A percentile compares a stretch with the other conserved stretches of the same genome.
phyloP scores from a whole-genome alignment of 306 rosid species.

The Castanea crenata region DNA sequence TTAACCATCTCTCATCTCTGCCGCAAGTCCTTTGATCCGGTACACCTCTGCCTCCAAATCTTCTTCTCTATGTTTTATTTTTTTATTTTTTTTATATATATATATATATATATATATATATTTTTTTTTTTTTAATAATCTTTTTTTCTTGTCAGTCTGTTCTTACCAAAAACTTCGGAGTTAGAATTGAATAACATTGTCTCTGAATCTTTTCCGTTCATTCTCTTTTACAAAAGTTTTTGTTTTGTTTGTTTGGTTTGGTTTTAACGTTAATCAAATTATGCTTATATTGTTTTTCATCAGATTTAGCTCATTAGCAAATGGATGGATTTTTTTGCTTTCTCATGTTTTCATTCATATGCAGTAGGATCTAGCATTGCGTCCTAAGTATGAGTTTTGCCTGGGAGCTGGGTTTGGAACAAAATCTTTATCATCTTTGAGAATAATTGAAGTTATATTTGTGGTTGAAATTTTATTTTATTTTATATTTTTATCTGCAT shows the following conservation, averaged over 20 bases:
- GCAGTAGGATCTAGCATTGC: background rate
- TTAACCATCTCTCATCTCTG: constrained; percentile 22
- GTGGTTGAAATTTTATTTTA: background rate
- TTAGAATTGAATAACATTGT: background rate
- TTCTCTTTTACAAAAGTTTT: constrained; percentile 1
- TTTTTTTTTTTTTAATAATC: too few species aligned
- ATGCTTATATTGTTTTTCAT: background rate
- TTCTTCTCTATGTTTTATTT: constrained; percentile 2
- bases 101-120: too few species aligned
- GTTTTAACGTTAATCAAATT: background rate
- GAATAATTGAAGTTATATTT: background rate
- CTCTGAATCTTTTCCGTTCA: background rate
- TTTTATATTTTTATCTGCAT: background rate
- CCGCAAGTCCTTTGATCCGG: constrained; percentile 43
- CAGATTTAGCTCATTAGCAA: background rate
- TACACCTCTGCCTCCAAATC: constrained; percentile 13
- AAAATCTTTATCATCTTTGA: too few species aligned
- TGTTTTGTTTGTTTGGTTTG: constrained; percentile 13
- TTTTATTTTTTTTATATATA: background rate
- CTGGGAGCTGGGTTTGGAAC: too few species aligned
- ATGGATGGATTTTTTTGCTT: background rate
- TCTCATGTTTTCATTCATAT: background rate
- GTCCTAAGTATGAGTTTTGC: background rate
- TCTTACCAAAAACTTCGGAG: constrained; percentile 11
- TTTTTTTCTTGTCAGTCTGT: constrained; percentile 7